Percentiles rank a stretch among this genome's conserved stretches.
phyloP scores from a whole-genome alignment of 2,329 filamentous ascomycete genomes.

The Sporothrix mexicana region DNA sequence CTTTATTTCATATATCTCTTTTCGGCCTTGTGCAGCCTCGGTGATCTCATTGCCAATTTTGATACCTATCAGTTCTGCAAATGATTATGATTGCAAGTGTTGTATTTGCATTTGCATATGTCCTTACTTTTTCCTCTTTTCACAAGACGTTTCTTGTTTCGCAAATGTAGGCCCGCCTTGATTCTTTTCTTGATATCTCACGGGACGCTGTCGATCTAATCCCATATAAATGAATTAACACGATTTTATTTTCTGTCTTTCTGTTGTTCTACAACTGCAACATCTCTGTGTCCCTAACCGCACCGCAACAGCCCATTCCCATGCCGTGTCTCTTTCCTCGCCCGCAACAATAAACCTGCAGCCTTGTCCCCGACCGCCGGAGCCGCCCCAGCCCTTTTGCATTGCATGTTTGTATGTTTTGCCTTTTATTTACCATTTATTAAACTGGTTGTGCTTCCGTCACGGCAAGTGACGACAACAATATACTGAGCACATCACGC shows the following conservation, averaged over 20 bases:
- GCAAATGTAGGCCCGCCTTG: background rate
- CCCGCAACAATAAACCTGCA: conserved; percentile 9
- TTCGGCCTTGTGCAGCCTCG: conserved; percentile 26
- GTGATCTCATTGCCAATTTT: conserved; percentile 19
- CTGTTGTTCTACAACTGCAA: background rate
- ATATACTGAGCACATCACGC: background rate
- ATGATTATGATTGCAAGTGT: too few species aligned
- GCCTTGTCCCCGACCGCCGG: conserved; percentile 23
- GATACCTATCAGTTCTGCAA: background rate
- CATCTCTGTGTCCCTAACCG: too few species aligned
- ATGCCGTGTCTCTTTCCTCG: background rate
- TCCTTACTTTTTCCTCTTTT: conserved; percentile 2
- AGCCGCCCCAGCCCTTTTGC: background rate
- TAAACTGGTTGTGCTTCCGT: background rate
- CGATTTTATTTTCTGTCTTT: too few species aligned
- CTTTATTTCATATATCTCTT: conserved; percentile 7
- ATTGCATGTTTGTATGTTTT: too few species aligned
- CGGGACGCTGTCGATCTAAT: background rate
- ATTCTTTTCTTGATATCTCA: background rate
- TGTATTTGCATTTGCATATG: too few species aligned
- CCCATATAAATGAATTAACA: background rate
- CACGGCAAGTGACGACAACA: background rate
- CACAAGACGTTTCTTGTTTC: conserved; percentile 1
- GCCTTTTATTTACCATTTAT: too few species aligned
- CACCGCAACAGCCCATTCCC: background rate